phyloP scores from a whole-genome alignment of 2,329 filamentous ascomycete species.

The Fusarium begoniae region DNA sequence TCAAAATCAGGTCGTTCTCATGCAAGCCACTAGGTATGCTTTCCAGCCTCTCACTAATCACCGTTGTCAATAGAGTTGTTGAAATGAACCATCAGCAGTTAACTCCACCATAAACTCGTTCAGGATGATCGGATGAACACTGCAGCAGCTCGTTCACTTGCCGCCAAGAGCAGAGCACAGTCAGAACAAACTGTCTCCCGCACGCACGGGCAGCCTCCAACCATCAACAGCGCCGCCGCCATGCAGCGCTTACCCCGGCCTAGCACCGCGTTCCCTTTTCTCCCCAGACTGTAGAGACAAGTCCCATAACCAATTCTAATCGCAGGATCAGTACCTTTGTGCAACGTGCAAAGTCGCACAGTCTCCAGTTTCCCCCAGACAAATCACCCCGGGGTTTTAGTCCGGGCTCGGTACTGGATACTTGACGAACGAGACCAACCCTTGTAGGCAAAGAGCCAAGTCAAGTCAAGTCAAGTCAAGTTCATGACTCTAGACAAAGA shows the following conservation, averaged over 20 bases:
- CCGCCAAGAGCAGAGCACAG: constrained; percentile 11
- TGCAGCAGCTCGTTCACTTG: not conserved
- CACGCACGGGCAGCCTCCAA: constrained; percentile 14
- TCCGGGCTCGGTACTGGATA: constrained; percentile 24
- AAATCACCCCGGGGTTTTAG: constrained; percentile 14
- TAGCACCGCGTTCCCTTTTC: constrained; percentile 11
- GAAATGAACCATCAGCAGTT: not conserved
- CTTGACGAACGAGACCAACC: not conserved
- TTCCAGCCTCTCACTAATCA: not conserved
- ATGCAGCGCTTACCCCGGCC: constrained; percentile 40
- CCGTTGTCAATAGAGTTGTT: not conserved
- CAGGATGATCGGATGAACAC: not conserved
- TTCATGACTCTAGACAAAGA: constrained; percentile 13
- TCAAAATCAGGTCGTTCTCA: not conserved
- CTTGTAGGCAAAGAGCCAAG: not conserved
- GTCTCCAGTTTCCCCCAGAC: constrained; percentile 34
- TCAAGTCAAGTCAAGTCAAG: not conserved
- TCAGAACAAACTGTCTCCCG: constrained; percentile 25
- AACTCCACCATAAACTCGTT: not conserved
- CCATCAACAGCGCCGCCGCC: constrained; percentile 26
- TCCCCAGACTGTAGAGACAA: not conserved
- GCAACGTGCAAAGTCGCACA: constrained; percentile 19
- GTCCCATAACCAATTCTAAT: not conserved
- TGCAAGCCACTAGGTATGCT: not conserved
- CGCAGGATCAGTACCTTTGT: not conserved